Base-by-base conservation (phyloP, 305 asterid genomes). In the Euphrasia arctica region DNA sequence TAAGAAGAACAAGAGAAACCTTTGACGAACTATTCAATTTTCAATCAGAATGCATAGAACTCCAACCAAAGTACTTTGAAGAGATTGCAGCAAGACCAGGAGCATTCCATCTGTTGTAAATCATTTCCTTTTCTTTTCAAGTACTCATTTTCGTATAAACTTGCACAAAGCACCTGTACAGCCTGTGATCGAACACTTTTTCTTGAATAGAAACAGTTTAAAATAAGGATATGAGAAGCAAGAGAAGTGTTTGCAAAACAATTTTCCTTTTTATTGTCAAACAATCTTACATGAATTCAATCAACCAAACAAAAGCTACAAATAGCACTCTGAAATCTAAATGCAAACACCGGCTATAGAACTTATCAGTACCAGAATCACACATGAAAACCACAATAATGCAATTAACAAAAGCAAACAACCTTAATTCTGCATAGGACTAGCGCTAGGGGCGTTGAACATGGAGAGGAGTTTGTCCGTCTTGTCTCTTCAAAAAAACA, bases 211-310 rank as follows among this genome's bases (percentile, higher is more conserved):
- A 70, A 63, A 64, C 57, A 18, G 25, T 9, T n/a, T 62, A 50
- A 55, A 28, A 64, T 10, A 14, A 36, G 22, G 71, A 45, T 48
- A n/a, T 36, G 58, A 61, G 34, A 54, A 12, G 39, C 32, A 62
- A 42, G 7, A 63, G 27, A 45, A 63, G 62, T 18, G 12, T 27
- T 14, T 61, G 71, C 29, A 66, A 74, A 76, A 68, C 76, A 70
- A 72, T 71, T 73, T 76, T 78, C 65, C 65, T 76, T 81, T 81
- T 81, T 81, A 78, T 78, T 78, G 67, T 78, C 83, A 73, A 60
- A 73, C 68, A 81, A 75, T 75, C 80, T 75, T 81, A 81, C 86
- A 81, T 75, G 78, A 78, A 78, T 78, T 63, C 71, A 71, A 77
- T 70, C 69, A 73, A 70, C 65, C 83, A 75, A 75, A 70, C 74